These are phyloP conservation scores for Starmerella apicola DNA, from an alignment of 805 yeast species.

Conservation along the genomic window DNA sequence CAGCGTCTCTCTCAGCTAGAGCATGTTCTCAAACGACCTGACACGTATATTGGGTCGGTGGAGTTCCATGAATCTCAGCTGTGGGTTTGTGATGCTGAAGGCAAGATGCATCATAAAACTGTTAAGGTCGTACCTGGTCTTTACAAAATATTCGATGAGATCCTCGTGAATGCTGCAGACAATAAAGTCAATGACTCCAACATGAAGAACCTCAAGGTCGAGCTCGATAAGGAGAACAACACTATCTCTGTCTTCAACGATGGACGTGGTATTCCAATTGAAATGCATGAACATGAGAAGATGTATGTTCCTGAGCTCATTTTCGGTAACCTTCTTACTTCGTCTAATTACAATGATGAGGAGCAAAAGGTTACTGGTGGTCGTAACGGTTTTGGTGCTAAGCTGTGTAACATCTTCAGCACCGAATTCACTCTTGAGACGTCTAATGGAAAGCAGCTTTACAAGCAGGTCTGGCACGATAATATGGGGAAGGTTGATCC, in stretches of 20 bases:
- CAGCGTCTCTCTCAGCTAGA: conserved; percentile 91
- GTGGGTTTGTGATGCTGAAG: conserved; percentile 73
- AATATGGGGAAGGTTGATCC: conserved; percentile 72
- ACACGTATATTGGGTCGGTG: conserved; percentile 91
- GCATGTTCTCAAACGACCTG: conserved; percentile 94
- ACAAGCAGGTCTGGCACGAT: conserved; percentile 72
- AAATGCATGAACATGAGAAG: conserved; percentile 78
- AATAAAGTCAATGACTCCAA: conserved; percentile 88
- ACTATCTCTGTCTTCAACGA: conserved; percentile 75
- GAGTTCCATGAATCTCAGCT: conserved; percentile 66
- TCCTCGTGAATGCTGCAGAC: conserved; percentile 95
- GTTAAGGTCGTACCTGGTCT: conserved; percentile 90
- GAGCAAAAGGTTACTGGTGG: conserved; percentile 97
- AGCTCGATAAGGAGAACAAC: conserved; percentile 62
- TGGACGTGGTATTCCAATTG: conserved; percentile 91
- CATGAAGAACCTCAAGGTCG: conserved; percentile 80
- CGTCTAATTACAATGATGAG: conserved; percentile 91
- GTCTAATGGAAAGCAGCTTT: conserved; percentile 62
- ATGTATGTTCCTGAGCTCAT: conserved; percentile 93
- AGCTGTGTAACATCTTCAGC: conserved; percentile 89
- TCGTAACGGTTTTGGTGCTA: conserved; percentile 97
- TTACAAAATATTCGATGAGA: conserved; percentile 93
- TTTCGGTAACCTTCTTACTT: conserved; percentile 87
- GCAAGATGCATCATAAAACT: conserved; percentile 39
- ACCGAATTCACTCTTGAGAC: conserved; percentile 80